Base-by-base conservation (phyloP, 1,284 basidiomycete genomes). In the Tetrapyrgos nigripes region DNA sequence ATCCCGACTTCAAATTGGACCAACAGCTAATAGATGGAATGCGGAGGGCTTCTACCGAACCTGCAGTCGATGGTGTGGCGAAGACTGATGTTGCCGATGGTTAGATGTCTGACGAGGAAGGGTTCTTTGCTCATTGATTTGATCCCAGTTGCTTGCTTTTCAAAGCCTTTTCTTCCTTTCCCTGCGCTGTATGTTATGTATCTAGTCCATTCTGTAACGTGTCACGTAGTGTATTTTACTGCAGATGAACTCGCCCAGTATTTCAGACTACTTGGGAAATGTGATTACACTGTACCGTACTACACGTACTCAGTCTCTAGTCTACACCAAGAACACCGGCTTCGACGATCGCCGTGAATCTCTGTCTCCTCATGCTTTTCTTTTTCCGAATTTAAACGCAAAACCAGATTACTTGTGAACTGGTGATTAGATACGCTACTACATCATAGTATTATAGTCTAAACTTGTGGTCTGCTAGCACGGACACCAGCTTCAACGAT, bases 401-500 rank as follows among this genome's bases (percentile, higher is more conserved):
- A n/a, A n/a, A n/a, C n/a, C n/a, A n/a, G n/a, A 40, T 40, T 40
- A 9, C 19, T 17, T 6, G 5, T 40, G 37, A n/a, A 14, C 31
- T 8, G 14, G 4, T 40, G 37, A 40, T 40, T 40, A 40, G 13
- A 40, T 17, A n/a, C 8, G 19, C 13, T 33, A 33, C n/a, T n/a
- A n/a, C n/a, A n/a, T n/a, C n/a, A n/a, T 11, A 46, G n/a, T 48
- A 48, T 23, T 14, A 9, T 26, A 45, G 21, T 52, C 48, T 50
- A 50, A 19, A 53, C 29, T 29, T 55, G 23, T 23, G 37, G 14
- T 40, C 37, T n/a, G 17, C 19, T 17, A 17, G 37, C 37, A 40
- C 37, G 37, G 17, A 47, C 37, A 27, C 13, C 29, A n/a, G 24
- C 33, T 44, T 70, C 58, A 31, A 80, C 65, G 35, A 80, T 62